Evolutionary conservation across 352 stramenopile species (phyloP), one percentile per base, ranked within the genome.

Genomic region (Pythium dissotocum): DNA sequence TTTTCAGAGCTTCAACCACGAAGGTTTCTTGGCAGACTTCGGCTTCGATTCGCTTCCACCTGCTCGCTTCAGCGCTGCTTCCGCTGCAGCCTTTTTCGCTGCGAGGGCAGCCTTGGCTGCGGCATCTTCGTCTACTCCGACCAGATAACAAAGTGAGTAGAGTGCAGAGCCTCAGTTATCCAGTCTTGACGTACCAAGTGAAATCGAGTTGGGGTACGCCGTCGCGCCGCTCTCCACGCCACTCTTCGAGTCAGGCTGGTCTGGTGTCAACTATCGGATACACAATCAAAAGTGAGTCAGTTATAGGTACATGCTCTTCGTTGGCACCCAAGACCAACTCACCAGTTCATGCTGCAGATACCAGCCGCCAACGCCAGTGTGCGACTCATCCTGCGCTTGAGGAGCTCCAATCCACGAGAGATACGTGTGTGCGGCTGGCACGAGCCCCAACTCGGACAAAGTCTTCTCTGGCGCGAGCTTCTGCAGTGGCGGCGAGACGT

Each of bases 361-460:
- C 38, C 77, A 89, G 9, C 82, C 83, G 18, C 73, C 56, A 21
- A 58, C 44, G 6, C 53, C 16, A 16, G 40, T 46, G 21, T 33
- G 35, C 3, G 60, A 12, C 21, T 57, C 6, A 35, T 30, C 49
- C 18, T 26, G n/a, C 4, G 49, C 1, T 33, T 56, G 48, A 12
- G 67, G 60, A n/a, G 77, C 69, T 9, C 61, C 72, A 21, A 77
- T 61, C 88, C 88, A 96, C 32, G 82, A 91, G 1, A 96, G 72
- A 65, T 95, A 95, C 59, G 72, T 75, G 48, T 92, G 72, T 13
- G 87, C 87, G 33, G 88, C 88, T 55, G 88, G 88, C 26, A 95
- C 84, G 28, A 96, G 78, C 35, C 85, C 84, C 18, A 93, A 73
- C 7, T 94, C 79, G 0, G 73, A 63, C 24, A 96, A 69, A 16